phyloP scores from a whole-genome alignment of 1,284 basidiomycete species.

The Leccinum pallidistipes region DNA sequence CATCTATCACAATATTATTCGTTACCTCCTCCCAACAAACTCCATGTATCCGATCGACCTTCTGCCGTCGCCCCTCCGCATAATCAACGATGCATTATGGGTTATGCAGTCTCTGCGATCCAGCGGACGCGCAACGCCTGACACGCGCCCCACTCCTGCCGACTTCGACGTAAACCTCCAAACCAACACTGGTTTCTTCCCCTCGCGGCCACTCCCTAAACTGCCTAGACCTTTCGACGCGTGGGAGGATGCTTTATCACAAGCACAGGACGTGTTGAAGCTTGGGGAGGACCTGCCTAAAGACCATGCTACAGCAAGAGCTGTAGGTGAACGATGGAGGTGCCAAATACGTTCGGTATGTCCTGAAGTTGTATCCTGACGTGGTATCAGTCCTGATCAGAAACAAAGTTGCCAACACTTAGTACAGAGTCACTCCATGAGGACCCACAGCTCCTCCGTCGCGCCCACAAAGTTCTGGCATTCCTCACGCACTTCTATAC shows the following conservation, averaged over 20 bases:
- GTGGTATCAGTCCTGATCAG: slow-evolving; percentile 12
- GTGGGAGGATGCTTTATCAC: slow-evolving; percentile 73
- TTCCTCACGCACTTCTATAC: slow-evolving; percentile 91
- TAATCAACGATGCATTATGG: slow-evolving; percentile 33
- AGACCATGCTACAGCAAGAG: slow-evolving; percentile 49
- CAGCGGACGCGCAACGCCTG: slow-evolving; percentile 21
- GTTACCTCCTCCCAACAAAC: slow-evolving; percentile 8
- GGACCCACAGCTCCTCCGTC: slow-evolving; percentile 65
- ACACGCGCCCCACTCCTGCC: slow-evolving; percentile 34
- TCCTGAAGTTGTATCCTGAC: slow-evolving; percentile 15
- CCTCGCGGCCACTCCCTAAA: slow-evolving; percentile 61
- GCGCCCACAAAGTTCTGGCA: slow-evolving; percentile 87
- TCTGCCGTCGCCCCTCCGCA: slow-evolving; percentile 38
- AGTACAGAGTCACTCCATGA: slow-evolving; percentile 51
- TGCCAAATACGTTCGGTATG: slow-evolving; percentile 60
- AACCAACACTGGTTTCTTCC: slow-evolving; percentile 90
- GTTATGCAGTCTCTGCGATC: slow-evolving; percentile 30
- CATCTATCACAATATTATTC: slow-evolving; percentile 9
- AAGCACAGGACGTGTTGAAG: slow-evolving; percentile 57
- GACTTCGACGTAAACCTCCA: slow-evolving; percentile 75
- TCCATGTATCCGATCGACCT: slow-evolving; percentile 37
- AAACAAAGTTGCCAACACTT: slow-evolving; percentile 66
- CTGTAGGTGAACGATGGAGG: slow-evolving; percentile 68
- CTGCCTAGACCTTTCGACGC: slow-evolving; percentile 57
- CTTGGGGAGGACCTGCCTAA: slow-evolving; percentile 61